Base-by-base conservation (phyloP, 1,284 basidiomycete species). In the Rhodotorula mucilaginosa region DNA sequence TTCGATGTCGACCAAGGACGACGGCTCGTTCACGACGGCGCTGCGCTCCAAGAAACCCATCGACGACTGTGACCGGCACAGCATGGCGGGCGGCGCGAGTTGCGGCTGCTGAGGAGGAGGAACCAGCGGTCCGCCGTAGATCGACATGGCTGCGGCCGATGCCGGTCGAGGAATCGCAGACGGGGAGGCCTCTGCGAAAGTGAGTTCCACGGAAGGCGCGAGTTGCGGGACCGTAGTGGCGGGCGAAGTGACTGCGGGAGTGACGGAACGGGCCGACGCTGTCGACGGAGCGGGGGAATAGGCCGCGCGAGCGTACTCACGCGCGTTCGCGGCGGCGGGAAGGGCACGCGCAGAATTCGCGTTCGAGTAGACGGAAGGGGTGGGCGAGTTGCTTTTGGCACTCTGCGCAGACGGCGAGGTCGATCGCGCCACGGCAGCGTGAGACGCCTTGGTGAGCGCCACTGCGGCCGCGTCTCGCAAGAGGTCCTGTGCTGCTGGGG, bases 51-150 rank as follows among this genome's bases (percentile, higher is more conserved):
- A 44, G 29, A 57, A 68, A 21, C 67, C 67, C 61, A 68, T 52
- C 19, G 67, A 68, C 56, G 67, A 68, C n/a, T 68, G 67, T 16
- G 61, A 63, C 1, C 67, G 46, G 44, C 54, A n/a, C 16, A 58
- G 47, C 57, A 29, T 51, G 15, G 48, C 61, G 2, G 46, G 58
- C 39, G 67, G 56, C 13, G 56, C 57, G 26, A 63, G 67, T n/a
- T 63, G 61, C 61, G 52, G 51, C 31, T 44, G 51, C n/a, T n/a
- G 19, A 39, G 15, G 29, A 39, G 15, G 29, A 21, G 34, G 47
- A 4, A 52, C 54, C 26, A 56, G 54, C 54, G 54, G 54, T 18
- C 54, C 54, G 7, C 54, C 54, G 13, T 29, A 56, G 13, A 56
- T 56, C 26, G 54, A 26, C 1, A 63, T 2, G 5, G 48, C 61